Conservation (phyloP, 1,139 yeast species). For the Blastobotrys raffinosifermentans region DNA sequence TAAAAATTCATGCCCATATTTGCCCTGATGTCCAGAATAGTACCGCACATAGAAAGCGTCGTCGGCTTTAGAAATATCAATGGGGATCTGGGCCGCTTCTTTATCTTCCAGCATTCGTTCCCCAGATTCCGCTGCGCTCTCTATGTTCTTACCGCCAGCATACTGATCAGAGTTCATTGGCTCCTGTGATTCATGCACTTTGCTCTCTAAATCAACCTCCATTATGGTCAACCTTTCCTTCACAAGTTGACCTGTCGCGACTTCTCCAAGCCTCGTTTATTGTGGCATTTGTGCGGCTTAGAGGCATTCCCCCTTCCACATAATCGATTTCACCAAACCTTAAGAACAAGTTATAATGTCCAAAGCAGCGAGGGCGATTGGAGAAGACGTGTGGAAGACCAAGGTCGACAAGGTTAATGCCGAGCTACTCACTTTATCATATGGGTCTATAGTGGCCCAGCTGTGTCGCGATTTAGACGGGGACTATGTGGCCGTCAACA, state of each 20-base stretch:
- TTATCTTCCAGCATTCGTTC: constrained; percentile 5
- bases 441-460: constrained; percentile 94
- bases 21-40: constrained; percentile 42
- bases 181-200: no score
- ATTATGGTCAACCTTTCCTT: neutral
- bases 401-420: constrained; percentile 86
- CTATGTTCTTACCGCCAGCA: constrained; percentile 1
- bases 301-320: no score
- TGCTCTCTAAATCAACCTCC: no score
- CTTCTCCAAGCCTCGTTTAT: constrained; percentile 1
- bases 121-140: constrained; percentile 3
- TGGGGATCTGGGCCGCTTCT: constrained; percentile 7
- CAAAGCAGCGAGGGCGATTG: constrained; percentile 49
- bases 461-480: constrained; percentile 75
- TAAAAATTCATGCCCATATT: constrained; percentile 43
- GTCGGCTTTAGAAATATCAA: constrained; percentile 9
- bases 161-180: no score
- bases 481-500: constrained; percentile 73
- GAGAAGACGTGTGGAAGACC: constrained; percentile 92
- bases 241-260: neutral
- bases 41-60: constrained; percentile 37
- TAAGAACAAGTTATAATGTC: no score
- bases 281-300: no score
- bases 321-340: no score
- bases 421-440: constrained; percentile 85